phyloP scores from a whole-genome alignment of 805 yeast genomes.

The Candida rishiriensis region DNA sequence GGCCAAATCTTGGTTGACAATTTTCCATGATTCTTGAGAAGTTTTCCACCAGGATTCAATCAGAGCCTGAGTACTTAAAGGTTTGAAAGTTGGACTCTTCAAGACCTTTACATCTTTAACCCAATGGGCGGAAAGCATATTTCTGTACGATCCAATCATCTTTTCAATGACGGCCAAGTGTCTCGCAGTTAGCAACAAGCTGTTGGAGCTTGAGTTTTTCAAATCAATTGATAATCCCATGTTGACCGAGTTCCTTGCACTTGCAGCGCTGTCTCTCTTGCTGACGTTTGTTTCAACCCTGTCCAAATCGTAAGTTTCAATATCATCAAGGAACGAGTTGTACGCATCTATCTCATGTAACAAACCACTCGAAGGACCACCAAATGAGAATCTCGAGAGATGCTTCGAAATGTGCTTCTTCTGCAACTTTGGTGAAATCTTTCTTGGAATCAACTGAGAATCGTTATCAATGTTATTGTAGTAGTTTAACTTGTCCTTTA shows the following conservation, averaged over 20 bases:
- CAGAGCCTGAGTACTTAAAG: conserved; percentile 32
- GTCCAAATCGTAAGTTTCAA: conserved; percentile 28
- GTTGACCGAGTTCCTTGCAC: conserved; percentile 21
- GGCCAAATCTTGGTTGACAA: conserved; percentile 48
- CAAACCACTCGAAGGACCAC: conserved; percentile 13
- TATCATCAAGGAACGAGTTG: conserved; percentile 30
- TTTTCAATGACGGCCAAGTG: conserved; percentile 44
- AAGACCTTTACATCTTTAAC: conserved; percentile 10
- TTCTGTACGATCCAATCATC: conserved; percentile 48
- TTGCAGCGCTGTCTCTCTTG: conserved; percentile 3
- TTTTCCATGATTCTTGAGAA: conserved; percentile 55
- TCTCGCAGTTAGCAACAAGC: conserved; percentile 28
- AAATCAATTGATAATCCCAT: conserved; percentile 27
- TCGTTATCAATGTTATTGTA: conserved; percentile 32
- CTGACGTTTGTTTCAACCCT: conserved; percentile 13
- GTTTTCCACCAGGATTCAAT: conserved; percentile 45
- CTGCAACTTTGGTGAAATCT: conserved; percentile 35
- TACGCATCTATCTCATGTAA: conserved; percentile 27
- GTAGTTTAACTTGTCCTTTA: conserved; percentile 27
- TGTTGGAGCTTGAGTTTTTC: conserved; percentile 20
- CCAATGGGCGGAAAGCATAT: conserved; percentile 48
- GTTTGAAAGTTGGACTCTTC: conserved; percentile 15
- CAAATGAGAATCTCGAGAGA: conserved; percentile 20
- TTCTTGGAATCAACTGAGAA: conserved; percentile 51
- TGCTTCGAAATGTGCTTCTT: conserved; percentile 26